Conservation (phyloP, 2,329 filamentous ascomycete genomes). For the Pseudonectria foliicola region DNA sequence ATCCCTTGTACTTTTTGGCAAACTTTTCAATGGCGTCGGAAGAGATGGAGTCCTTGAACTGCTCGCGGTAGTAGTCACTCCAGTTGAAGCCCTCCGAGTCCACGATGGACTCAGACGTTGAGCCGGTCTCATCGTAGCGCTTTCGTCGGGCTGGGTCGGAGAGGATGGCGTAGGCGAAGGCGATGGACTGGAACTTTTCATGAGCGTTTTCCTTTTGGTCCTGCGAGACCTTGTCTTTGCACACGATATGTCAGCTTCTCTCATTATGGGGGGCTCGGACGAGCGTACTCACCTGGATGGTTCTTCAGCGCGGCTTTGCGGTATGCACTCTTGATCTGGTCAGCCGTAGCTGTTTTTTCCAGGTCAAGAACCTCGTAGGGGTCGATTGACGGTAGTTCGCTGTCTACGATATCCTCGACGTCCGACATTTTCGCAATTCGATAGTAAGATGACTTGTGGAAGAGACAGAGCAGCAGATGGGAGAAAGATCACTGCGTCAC, state of each 20-base stretch:
- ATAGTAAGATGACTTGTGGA: slow-evolving; percentile 4
- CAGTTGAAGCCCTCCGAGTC: slow-evolving; percentile 81
- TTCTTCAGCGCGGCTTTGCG: slow-evolving; percentile 81
- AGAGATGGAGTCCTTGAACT: slow-evolving; percentile 72
- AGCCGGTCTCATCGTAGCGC: slow-evolving; percentile 86
- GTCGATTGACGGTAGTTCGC: slow-evolving; percentile 56
- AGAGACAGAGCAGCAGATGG: background rate
- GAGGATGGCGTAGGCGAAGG: slow-evolving; percentile 89
- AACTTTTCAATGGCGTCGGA: slow-evolving; percentile 69
- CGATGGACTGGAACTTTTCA: slow-evolving; percentile 78
- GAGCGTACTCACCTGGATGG: slow-evolving; percentile 61
- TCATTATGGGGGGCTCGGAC: background rate
- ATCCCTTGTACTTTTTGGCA: slow-evolving; percentile 71
- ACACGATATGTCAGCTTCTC: slow-evolving; percentile 10
- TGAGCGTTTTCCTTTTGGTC: slow-evolving; percentile 67
- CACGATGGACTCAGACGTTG: slow-evolving; percentile 73
- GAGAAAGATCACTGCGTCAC: too few species aligned
- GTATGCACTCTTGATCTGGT: slow-evolving; percentile 85
- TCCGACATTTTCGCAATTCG: slow-evolving; percentile 34
- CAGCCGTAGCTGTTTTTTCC: slow-evolving; percentile 60
- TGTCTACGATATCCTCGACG: slow-evolving; percentile 45
- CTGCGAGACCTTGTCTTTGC: slow-evolving; percentile 65
- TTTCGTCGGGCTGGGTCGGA: slow-evolving; percentile 73
- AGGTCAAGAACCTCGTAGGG: slow-evolving; percentile 78
- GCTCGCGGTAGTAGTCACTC: slow-evolving; percentile 80